A percentile compares a stretch with the other conserved stretches of the same genome.
phyloP scores from a whole-genome alignment of 2,329 filamentous ascomycete genomes.

The Colletotrichum truncatum region DNA sequence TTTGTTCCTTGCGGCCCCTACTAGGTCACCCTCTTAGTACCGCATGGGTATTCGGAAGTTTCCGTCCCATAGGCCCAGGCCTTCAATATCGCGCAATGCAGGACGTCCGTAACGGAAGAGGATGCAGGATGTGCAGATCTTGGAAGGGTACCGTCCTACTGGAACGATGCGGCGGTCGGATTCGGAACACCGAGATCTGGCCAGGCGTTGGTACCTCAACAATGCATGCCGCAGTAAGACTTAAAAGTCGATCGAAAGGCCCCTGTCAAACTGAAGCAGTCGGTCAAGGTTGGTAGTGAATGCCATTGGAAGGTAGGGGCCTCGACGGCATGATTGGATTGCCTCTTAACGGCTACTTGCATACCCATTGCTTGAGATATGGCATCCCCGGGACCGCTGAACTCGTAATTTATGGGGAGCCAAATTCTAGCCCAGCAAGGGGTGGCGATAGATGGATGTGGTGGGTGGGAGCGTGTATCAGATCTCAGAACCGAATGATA shows the following conservation, averaged over 20 bases:
- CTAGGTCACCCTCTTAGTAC: background rate
- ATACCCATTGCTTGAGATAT: background rate
- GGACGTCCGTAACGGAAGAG: background rate
- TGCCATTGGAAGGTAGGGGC: background rate
- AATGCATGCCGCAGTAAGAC: constrained; percentile 1
- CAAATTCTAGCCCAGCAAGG: background rate
- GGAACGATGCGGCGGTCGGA: constrained; percentile 25
- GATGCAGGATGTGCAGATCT: constrained; percentile 5
- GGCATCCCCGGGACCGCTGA: background rate
- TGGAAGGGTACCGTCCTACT: constrained; percentile 11
- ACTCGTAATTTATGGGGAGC: background rate
- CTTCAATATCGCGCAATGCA: background rate
- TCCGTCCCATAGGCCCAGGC: background rate
- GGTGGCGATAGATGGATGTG: background rate
- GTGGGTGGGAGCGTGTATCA: background rate
- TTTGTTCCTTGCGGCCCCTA: background rate
- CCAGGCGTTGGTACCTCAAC: background rate
- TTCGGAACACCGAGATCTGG: constrained; percentile 3
- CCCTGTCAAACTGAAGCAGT: background rate
- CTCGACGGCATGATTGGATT: background rate
- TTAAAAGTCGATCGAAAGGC: background rate
- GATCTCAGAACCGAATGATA: background rate
- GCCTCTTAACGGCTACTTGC: background rate
- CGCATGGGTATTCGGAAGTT: background rate
- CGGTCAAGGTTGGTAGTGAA: background rate